Conservation (phyloP, 1,284 basidiomycete species). For the Puccinia horiana region DNA sequence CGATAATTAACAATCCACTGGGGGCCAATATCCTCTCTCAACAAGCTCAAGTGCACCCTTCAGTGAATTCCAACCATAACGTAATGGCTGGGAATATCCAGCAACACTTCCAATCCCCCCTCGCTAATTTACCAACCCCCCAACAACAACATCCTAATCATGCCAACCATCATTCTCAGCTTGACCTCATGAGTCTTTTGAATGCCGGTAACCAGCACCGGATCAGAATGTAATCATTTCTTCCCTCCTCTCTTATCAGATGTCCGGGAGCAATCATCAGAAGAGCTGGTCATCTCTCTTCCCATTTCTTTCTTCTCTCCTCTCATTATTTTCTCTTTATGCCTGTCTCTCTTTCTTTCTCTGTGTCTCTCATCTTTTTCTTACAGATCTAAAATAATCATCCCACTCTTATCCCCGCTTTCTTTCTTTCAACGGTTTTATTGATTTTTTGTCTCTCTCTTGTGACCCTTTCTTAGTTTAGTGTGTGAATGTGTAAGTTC, state of each 20-base stretch:
- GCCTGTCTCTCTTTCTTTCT: neutral
- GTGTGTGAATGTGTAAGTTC: neutral
- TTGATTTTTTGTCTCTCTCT: neutral
- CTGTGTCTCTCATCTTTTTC: no score
- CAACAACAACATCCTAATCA: slow-evolving; percentile 12
- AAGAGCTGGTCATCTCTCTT: neutral
- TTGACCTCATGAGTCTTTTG: slow-evolving; percentile 47
- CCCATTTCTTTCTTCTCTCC: neutral
- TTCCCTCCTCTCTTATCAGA: neutral
- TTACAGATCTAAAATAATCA: neutral
- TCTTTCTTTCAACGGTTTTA: neutral
- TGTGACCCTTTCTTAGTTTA: neutral
- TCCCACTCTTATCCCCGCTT: neutral
- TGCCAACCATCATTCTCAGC: slow-evolving; percentile 2
- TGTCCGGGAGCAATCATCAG: neutral
- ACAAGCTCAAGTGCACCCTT: slow-evolving; percentile 10
- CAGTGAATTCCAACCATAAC: neutral
- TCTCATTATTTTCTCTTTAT: neutral
- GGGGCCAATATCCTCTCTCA: neutral
- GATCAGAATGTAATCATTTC: slow-evolving; percentile 38
- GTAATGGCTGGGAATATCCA: neutral
- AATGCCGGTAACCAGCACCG: slow-evolving; percentile 43
- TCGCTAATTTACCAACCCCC: neutral
- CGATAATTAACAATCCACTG: neutral
- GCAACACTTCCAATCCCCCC: slow-evolving; percentile 4